Evolutionary conservation across 306 rosid genomes (phyloP).

Genomic region (Vicia villosa): DNA sequence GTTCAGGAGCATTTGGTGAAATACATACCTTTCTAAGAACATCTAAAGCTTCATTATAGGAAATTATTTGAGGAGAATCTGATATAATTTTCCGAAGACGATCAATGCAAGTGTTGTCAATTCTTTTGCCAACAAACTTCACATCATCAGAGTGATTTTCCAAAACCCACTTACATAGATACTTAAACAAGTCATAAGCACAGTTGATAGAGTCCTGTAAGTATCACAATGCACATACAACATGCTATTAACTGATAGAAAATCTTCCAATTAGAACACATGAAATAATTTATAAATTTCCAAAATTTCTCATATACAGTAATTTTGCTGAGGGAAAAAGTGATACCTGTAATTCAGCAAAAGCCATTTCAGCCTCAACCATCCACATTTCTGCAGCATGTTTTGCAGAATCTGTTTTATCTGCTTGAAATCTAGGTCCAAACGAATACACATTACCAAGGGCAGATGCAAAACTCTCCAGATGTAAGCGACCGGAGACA

Average conservation of each 20-base stretch:
- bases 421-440: constrained; percentile 84
- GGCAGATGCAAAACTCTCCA: constrained; percentile 86
- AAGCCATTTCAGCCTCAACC: constrained; percentile 94
- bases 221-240: constrained; percentile 32
- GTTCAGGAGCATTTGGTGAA: neutral
- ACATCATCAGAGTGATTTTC: constrained; percentile 69
- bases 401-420: constrained; percentile 54
- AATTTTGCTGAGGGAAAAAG: neutral
- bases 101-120: constrained; percentile 50
- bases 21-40: constrained; percentile 57
- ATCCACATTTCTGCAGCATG: constrained; percentile 87
- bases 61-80: constrained; percentile 51
- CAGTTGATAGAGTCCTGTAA: constrained; percentile 78
- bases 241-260: constrained; percentile 16
- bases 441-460: constrained; percentile 88
- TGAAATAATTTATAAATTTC: neutral
- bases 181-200: constrained; percentile 76
- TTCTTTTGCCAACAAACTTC: constrained; percentile 70
- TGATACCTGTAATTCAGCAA: constrained; percentile 73
- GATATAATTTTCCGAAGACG: constrained; percentile 56
- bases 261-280: constrained; percentile 2
- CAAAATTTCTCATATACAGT: neutral
- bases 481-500: constrained; percentile 73
- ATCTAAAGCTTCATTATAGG: constrained; percentile 61
- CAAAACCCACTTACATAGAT: constrained; percentile 72